Evolutionary conservation across 2,329 filamentous ascomycete genomes (phyloP).

Genomic region (Colletotrichum sp.): DNA sequence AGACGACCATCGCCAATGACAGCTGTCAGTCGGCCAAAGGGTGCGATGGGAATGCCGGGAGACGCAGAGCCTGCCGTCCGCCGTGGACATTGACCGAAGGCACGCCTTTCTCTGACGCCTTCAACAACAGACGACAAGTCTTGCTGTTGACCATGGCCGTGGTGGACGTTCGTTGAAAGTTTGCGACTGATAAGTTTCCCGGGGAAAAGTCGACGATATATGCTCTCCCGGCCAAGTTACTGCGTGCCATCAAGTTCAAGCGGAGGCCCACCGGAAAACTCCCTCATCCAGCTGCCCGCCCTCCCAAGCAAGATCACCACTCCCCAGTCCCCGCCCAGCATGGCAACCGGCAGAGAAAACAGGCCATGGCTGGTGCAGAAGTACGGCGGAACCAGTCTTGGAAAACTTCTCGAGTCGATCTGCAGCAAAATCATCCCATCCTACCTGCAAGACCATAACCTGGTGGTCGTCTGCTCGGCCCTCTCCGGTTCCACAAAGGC

Average conservation of each 20-base stretch:
- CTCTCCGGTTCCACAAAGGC: slow-evolving; percentile 92
- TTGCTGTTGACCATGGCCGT: background rate
- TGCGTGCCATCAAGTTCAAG: background rate
- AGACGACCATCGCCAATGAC: background rate
- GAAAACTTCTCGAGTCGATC: slow-evolving; percentile 82
- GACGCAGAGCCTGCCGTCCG: background rate
- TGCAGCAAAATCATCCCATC: slow-evolving; percentile 27
- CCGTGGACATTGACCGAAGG: background rate
- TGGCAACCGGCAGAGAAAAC: slow-evolving; percentile 32
- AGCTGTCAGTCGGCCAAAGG: background rate
- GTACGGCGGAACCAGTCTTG: slow-evolving; percentile 93
- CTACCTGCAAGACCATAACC: slow-evolving; percentile 59
- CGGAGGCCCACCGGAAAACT: background rate
- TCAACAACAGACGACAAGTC: background rate
- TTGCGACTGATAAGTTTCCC: background rate
- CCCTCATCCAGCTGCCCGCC: background rate
- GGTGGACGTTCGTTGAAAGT: background rate
- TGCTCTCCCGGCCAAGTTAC: background rate
- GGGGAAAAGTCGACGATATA: background rate
- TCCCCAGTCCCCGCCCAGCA: background rate
- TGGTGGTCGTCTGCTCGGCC: slow-evolving; percentile 95
- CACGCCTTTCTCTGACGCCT: background rate
- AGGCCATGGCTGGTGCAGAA: slow-evolving; percentile 88
- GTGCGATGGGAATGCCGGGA: background rate
- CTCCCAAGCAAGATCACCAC: background rate